Conservation (phyloP, 306 rosid genomes). For the Cucurbita maxima region DNA sequence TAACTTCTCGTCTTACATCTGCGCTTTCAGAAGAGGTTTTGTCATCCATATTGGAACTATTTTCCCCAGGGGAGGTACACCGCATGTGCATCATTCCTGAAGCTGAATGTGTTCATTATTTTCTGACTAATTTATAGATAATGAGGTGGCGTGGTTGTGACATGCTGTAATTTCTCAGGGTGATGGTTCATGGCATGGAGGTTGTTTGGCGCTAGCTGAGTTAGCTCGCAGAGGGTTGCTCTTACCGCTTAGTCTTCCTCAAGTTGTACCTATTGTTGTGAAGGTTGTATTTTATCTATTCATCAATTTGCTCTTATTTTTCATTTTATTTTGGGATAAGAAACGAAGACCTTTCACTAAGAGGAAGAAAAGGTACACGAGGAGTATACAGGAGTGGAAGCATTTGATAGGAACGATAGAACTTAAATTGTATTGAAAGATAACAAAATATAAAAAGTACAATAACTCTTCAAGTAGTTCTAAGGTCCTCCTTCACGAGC, state of each 20-base stretch:
- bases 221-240: conserved; percentile 97
- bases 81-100: conserved; percentile 6
- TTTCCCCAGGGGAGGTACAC: conserved; percentile 84
- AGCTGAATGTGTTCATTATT: neutral
- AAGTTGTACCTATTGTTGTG: conserved; percentile 80
- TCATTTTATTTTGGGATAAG: neutral
- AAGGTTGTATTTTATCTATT: conserved; percentile 38
- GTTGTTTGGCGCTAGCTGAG: conserved; percentile 95
- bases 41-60: conserved; percentile 75
- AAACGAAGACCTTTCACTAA: neutral
- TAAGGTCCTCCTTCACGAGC: neutral
- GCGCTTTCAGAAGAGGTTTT: conserved; percentile 80
- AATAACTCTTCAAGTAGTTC: neutral
- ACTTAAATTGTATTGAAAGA: neutral
- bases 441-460: neutral
- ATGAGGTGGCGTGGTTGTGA: neutral
- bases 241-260: conserved; percentile 64
- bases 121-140: neutral
- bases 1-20: conserved; percentile 66
- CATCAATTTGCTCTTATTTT: neutral
- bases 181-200: conserved; percentile 99
- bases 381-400: neutral
- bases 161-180: conserved; percentile 37
- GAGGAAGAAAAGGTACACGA: neutral
- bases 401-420: neutral